Evolutionary conservation across 441 rosid species (phyloP).

Genomic region (Francoa sonchifolia): DNA sequence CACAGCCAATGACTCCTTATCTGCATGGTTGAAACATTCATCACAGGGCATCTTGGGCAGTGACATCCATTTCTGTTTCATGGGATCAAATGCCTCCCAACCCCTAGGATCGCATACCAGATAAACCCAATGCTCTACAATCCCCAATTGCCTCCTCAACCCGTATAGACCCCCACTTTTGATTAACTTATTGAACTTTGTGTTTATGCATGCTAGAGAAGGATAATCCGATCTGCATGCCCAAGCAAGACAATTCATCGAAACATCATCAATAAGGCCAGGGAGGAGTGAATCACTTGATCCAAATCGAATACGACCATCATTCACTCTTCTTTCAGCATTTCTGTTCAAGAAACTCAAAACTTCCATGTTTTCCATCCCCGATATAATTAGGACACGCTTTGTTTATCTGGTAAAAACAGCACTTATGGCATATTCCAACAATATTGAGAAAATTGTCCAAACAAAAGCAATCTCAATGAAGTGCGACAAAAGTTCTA

Average conservation of each 20-base stretch:
- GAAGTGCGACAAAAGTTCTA: constrained; percentile 11
- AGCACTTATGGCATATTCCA: constrained; percentile 11
- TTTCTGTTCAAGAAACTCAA: constrained; percentile 13
- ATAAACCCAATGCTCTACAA: constrained; percentile 53
- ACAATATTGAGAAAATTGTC: constrained; percentile 20
- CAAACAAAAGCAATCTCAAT: constrained; percentile 12
- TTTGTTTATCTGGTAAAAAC: constrained; percentile 21
- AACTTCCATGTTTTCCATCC: constrained; percentile 23
- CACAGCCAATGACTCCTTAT: constrained; percentile 71
- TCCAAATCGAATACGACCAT: constrained; percentile 37
- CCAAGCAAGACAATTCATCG: constrained; percentile 55
- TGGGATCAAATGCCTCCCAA: constrained; percentile 62
- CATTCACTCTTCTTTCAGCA: constrained; percentile 29
- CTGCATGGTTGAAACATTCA: constrained; percentile 64
- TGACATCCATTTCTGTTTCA: constrained; percentile 50
- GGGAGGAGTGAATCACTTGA: constrained; percentile 55
- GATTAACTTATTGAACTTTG: constrained; percentile 39
- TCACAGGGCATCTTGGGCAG: constrained; percentile 72
- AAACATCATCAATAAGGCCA: constrained; percentile 64
- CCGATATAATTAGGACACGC: constrained; percentile 15
- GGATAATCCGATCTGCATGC: constrained; percentile 48
- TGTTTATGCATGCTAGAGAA: constrained; percentile 41
- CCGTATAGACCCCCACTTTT: constrained; percentile 36
- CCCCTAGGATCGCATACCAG: constrained; percentile 67
- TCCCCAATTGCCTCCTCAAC: constrained; percentile 41